Evolutionary conservation across 2,329 filamentous ascomycete genomes (phyloP).

Genomic region (Cytospora schulzeri): DNA sequence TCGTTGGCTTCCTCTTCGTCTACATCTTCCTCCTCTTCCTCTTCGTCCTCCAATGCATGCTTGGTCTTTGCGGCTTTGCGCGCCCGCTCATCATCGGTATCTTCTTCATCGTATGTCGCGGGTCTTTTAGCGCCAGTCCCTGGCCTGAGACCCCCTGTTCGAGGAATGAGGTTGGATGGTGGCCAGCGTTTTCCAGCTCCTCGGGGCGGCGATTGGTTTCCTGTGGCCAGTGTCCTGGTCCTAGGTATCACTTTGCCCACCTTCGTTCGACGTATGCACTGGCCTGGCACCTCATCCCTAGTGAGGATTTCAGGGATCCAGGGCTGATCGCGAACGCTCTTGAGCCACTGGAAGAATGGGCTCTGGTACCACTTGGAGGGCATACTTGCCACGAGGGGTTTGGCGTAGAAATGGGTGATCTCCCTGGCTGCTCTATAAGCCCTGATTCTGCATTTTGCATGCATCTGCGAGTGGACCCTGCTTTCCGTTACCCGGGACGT

Average conservation of each 20-base stretch:
- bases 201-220: not conserved
- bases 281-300: conserved; percentile 31
- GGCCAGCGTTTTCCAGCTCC: conserved; percentile 28
- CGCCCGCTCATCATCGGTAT: conserved; percentile 39
- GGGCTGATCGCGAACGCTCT: conserved; percentile 34
- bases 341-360: conserved; percentile 40
- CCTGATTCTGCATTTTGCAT: conserved; percentile 45
- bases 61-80: conserved; percentile 38
- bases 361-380: conserved; percentile 39
- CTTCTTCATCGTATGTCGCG: conserved; percentile 40
- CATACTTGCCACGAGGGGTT: conserved; percentile 42
- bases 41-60: conserved; percentile 35
- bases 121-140: conserved; percentile 19
- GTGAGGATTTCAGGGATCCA: conserved; percentile 33
- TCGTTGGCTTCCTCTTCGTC: conserved; percentile 18
- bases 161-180: conserved; percentile 16
- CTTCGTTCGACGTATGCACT: conserved; percentile 32
- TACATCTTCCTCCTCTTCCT: conserved; percentile 30
- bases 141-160: conserved; percentile 13
- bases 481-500: conserved; percentile 33
- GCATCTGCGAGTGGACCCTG: conserved; percentile 40
- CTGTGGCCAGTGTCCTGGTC: not conserved
- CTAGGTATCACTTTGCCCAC: not conserved
- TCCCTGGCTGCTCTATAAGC: conserved; percentile 41
- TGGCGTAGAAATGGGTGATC: conserved; percentile 48